Evolutionary conservation across 192 early-diverging fungal genomes (phyloP), one percentile per base, ranked within the genome.

Genomic region (Coemansia sp.): DNA sequence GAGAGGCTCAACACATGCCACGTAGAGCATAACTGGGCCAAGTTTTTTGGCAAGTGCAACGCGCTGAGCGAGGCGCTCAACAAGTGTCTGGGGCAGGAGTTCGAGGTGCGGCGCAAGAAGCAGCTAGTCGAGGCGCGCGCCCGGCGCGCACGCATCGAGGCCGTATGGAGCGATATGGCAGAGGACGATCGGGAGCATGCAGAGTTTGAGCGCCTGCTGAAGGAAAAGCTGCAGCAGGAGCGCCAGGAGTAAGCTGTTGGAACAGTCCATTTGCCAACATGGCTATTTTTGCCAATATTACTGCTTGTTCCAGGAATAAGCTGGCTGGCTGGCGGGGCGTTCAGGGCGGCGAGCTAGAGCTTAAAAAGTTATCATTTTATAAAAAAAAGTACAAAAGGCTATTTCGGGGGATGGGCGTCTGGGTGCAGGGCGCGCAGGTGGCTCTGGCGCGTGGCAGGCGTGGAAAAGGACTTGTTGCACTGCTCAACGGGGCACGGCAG

Each of bases 21-120:
- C 19, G 54, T 48, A 11, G 75, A 77, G n/a, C 51, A 71, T 50
- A 58, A 44, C 22, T 77, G 68, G 68, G 75, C 69, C 30, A 77
- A 71, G 62, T 77, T 71, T 38, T 53, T 77, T 58, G 75, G 75
- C 53, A 77, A 77, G 48, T 77, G 75, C 75, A 77, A 77, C 31
- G 75, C 75, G 12, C 53, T 77, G 52, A 77, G 75, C 69, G 75
- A 77, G 48, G 75, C 75, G 18, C 75, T 77, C 35, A 77, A 77
- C 68, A 49, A 40, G 54, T 77, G 75, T 47, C 58, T 77, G 23
- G 69, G 60, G 18, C 44, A 24, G 9, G 75, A 77, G 62, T 77
- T 77, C 29, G 75, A 71, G 54, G 56, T 63, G 48, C 75, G 75
- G 10, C 64, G 75, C 48, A 71, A 63, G 65, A 32, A 64, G 54